A percentile compares a stretch with the other conserved stretches of the same genome.
Evolutionary conservation across 23 red algal species (phyloP).

Genomic region (Cyanidioschyzon merolae): DNA sequence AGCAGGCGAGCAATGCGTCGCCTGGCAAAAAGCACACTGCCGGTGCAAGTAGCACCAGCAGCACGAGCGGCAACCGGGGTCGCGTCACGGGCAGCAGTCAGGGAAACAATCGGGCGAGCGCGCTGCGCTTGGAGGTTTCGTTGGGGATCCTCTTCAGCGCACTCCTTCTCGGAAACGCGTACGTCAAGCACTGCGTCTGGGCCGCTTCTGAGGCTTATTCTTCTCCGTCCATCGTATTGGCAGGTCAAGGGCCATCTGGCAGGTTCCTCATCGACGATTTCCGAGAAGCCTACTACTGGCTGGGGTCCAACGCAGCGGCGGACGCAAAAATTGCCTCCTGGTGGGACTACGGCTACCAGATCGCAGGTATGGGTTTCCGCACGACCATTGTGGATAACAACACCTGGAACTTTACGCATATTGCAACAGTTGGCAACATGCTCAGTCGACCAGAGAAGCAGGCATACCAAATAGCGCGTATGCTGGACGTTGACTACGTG

Average conservation of each 20-base stretch:
- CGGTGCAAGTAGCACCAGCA: background rate
- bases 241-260: constrained; percentile 25
- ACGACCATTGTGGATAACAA: constrained; percentile 98
- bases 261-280: constrained; percentile 96
- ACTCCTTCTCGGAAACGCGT: constrained; percentile 39
- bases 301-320: constrained; percentile 70
- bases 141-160: constrained; percentile 31
- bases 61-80: background rate
- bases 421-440: constrained; percentile 89
- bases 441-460: constrained; percentile 77
- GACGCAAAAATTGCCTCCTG: constrained; percentile 91
- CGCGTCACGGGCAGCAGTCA: too few species aligned
- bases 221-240: constrained; percentile 75
- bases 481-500: constrained; percentile 96
- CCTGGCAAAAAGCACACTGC: background rate
- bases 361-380: constrained; percentile 89
- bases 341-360: constrained; percentile 99
- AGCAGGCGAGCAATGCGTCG: background rate
- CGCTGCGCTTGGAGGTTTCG: constrained; percentile 31
- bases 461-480: constrained; percentile 68
- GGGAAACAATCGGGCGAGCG: background rate
- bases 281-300: constrained; percentile 96
- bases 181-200: constrained; percentile 72
- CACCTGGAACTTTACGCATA: constrained; percentile 98
- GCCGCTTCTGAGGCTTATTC: constrained; percentile 74